phyloP scores from a whole-genome alignment of 1,284 basidiomycete species.

The Ustilago shanxiensis region DNA sequence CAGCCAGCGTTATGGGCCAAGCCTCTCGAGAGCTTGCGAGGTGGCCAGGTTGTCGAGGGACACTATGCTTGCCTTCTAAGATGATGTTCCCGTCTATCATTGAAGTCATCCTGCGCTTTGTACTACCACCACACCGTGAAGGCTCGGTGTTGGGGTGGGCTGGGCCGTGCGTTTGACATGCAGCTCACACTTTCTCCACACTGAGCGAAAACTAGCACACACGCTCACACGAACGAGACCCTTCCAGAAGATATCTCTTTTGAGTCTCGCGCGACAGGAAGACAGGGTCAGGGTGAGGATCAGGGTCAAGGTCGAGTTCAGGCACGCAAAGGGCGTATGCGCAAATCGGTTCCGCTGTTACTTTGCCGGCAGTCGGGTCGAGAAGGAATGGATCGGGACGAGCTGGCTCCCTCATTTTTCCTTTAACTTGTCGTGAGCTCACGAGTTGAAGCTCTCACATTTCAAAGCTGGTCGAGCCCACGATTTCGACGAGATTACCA shows the following conservation, averaged over 20 bases:
- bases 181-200: conserved; percentile 9
- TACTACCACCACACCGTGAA: conserved; percentile 12
- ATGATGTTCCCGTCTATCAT: not conserved
- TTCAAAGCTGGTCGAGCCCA: conserved; percentile 6
- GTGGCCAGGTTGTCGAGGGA: not conserved
- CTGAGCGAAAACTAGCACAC: not conserved
- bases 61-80: not conserved
- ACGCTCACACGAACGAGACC: conserved; percentile 8
- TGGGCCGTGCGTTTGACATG: conserved; percentile 26
- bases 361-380: not conserved
- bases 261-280: conserved; percentile 28
- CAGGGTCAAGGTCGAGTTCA: too few relatives aligned
- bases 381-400: conserved; percentile 33
- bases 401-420: too few relatives aligned
- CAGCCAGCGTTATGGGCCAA: not conserved
- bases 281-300: too few relatives aligned
- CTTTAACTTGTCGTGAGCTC: too few relatives aligned
- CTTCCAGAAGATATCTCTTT: conserved; percentile 4
- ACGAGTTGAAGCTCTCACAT: conserved; percentile 15
- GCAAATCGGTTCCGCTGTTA: conserved; percentile 25
- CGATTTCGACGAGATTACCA: conserved; percentile 21
- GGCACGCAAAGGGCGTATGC: not conserved
- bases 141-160: conserved; percentile 10
- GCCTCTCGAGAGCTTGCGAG: not conserved
- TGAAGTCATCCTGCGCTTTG: not conserved